Evolutionary conservation across 805 yeast genomes (phyloP).

Genomic region (Lipomyces starkeyi): DNA sequence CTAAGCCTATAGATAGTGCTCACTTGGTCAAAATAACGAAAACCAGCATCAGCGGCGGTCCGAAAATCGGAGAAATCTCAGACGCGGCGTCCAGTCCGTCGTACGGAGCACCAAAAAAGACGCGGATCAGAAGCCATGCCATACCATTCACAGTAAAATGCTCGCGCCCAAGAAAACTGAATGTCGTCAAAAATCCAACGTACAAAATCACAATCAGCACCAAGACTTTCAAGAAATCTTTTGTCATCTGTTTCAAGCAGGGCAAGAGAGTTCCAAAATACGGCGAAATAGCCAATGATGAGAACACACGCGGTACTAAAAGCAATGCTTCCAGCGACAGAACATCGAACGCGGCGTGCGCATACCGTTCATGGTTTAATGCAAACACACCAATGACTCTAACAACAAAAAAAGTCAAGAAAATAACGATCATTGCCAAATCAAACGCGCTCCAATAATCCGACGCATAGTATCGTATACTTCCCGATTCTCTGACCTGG

Average conservation of each 20-base stretch:
- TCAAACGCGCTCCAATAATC: slow-evolving; percentile 46
- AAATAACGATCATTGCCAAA: slow-evolving; percentile 40
- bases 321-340: slow-evolving; percentile 44
- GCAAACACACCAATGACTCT: slow-evolving; percentile 32
- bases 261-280: slow-evolving; percentile 47
- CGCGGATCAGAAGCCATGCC: slow-evolving; percentile 45
- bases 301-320: slow-evolving; percentile 45
- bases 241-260: slow-evolving; percentile 44
- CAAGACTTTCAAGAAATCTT: slow-evolving; percentile 45
- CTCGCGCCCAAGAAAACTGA: slow-evolving; percentile 44
- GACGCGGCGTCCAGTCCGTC: slow-evolving; percentile 46
- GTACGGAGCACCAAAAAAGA: slow-evolving; percentile 45
- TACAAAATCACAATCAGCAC: slow-evolving; percentile 42
- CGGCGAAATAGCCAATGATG: slow-evolving; percentile 44
- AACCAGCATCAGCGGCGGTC: slow-evolving; percentile 45
- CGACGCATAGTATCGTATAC: slow-evolving; percentile 40
- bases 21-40: slow-evolving; percentile 42
- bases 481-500: slow-evolving; percentile 49
- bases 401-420: slow-evolving; percentile 37
- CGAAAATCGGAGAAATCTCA: slow-evolving; percentile 43
- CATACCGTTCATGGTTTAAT: slow-evolving; percentile 18
- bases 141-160: slow-evolving; percentile 41
- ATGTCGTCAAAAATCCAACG: slow-evolving; percentile 46
- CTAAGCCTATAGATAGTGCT: neutral
- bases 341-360: slow-evolving; percentile 43